Evolutionary conservation across 1,139 yeast species (phyloP), one percentile per base, ranked within the genome.

Genomic region (Debaryomyces udenii): DNA sequence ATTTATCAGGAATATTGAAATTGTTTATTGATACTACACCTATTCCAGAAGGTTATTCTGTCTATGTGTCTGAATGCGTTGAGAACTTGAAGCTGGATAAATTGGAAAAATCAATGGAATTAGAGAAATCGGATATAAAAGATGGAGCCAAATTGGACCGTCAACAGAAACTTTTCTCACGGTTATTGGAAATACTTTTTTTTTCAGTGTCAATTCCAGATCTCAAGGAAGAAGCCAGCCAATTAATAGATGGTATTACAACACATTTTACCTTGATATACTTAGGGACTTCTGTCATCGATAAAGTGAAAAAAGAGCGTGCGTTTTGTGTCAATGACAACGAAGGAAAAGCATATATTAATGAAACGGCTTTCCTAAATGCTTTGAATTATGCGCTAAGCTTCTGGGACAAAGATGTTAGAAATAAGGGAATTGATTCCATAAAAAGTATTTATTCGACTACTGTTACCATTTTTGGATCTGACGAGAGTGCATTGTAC

Each of bases 321-420:
- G 76, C 83, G 9, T 91, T 91, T 57, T 79, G 85, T 10, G 81
- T 90, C 11, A 78, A 79, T 43, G 91, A 89, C 50, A 81, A 84
- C 43, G 96, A 90, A 62, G 96, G 96, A 0, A 72, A 72, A 31
- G 81, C 83, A 4, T 75, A 74, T 47, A 73, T 91, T 27, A 83
- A 82, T 44, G 94, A 90, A 44, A 79, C 81, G 34, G 74, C 87
- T 0, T 70, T 89, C 39, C 70, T 90, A 36, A 82, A 82, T 49
- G 95, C 95, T 0, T 78, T 93, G 36, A 80, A 83, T 24, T 82
- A 78, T 57, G 93, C 97, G 0, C 71, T 93, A 48, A 83, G 96
- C 44, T 90, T 86, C 47, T 86, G 89, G 68, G 77, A 83, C 44
- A 69, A 74, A 18, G 80, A 78, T 16, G 93, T 91, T 1, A 73